Evolutionary conservation across 2,329 filamentous ascomycete species (phyloP).

Genomic region (Fusarium coffeatum): DNA sequence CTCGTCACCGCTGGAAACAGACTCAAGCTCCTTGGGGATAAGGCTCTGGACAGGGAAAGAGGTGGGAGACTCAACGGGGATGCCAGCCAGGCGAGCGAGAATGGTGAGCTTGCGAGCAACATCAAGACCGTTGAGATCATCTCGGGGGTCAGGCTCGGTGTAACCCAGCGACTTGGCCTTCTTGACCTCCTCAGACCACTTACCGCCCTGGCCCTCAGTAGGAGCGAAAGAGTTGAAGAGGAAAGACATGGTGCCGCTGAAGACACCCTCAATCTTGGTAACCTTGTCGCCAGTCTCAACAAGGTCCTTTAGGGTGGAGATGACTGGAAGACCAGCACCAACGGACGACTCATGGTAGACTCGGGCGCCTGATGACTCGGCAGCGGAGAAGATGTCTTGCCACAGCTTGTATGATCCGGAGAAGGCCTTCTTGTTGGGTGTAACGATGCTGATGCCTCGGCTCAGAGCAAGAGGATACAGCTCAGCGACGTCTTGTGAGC

Average conservation of each 20-base stretch:
- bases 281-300: slow-evolving; percentile 93
- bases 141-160: slow-evolving; percentile 87
- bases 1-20: slow-evolving; percentile 79
- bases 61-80: slow-evolving; percentile 84
- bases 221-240: slow-evolving; percentile 98
- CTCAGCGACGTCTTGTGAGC: slow-evolving; percentile 85
- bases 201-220: slow-evolving; percentile 75
- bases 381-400: slow-evolving; percentile 85
- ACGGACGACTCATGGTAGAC: slow-evolving; percentile 97
- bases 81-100: slow-evolving; percentile 83
- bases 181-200: slow-evolving; percentile 91
- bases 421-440: slow-evolving; percentile 99
- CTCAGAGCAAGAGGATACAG: slow-evolving; percentile 84
- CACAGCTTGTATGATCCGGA: slow-evolving; percentile 83
- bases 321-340: slow-evolving; percentile 90
- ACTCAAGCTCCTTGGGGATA: slow-evolving; percentile 88
- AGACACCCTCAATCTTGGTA: slow-evolving; percentile 93
- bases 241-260: slow-evolving; percentile 98
- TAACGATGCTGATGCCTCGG: slow-evolving; percentile 89
- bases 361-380: slow-evolving; percentile 77
- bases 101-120: slow-evolving; percentile 98
- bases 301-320: slow-evolving; percentile 94
- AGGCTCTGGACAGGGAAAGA: slow-evolving; percentile 94
- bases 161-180: slow-evolving; percentile 95
- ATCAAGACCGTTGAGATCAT: slow-evolving; percentile 88